Base-by-base conservation (phyloP, 2,329 filamentous ascomycete genomes). In the Metarhizium brunneum region DNA sequence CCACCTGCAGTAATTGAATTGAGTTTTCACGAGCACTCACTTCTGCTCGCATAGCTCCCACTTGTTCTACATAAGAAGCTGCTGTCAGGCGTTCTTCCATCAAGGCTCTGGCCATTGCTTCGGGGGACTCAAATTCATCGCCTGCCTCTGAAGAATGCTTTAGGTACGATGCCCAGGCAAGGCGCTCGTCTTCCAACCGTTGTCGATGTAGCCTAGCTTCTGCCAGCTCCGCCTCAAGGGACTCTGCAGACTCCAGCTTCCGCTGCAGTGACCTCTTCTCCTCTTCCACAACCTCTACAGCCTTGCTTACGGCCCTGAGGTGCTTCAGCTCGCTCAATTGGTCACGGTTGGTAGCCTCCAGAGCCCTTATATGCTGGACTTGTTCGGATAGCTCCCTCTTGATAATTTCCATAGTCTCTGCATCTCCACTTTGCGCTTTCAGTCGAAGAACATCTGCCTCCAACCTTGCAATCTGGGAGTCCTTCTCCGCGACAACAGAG, bases 261-360 rank as follows among this genome's bases (percentile, higher is more conserved):
- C 85, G 84, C 68, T 94, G 87, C 25, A 99, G 73, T 0, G 84
- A 83, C 59, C 89, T 80, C 76, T 97, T 97, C 74, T 99, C 91
- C 69, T 99, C 94, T 67, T 99, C 91, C 0, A 97, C 88, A 2
- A 99, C 82, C 65, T 96, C 90, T 1, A 96, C 86, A n/a, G 88
- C 90, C 71, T 89, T 92, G 68, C 91, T 86, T 3, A 87, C 74
- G 61, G 91, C 88, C 14, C 91, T 86, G 42, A 95, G 79, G 62
- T 91, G 87, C 63, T 88, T 90, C 40, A 99, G 73, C 67, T 99
- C 92, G 0, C 79, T 71, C 14, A 83, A 76, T 65, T 96, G 89
- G 52, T 95, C 90, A 29, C 89, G 80, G 59, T 90, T 96, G 40
- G 83, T 83, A 1, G 82, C 79, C 68, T 99, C 94, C 3, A 99